Evolutionary conservation across 2,329 filamentous ascomycete genomes (phyloP).

Genomic region (Neofusicoccum parvum): DNA sequence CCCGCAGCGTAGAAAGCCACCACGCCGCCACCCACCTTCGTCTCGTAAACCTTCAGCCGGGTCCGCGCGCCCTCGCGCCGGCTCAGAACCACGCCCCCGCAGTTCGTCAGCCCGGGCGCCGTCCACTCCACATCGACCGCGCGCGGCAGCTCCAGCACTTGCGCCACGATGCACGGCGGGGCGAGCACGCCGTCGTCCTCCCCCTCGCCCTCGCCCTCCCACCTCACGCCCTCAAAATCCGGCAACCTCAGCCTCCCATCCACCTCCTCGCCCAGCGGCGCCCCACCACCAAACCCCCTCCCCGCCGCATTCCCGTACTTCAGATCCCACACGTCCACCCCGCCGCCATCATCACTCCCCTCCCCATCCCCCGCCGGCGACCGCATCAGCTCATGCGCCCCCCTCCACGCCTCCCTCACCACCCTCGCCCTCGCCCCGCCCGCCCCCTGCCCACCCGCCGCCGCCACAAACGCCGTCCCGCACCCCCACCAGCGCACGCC

Average conservation of each 20-base stretch:
- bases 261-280: conserved; percentile 25
- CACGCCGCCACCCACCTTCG: background rate
- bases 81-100: conserved; percentile 25
- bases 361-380: conserved; percentile 31
- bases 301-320: conserved; percentile 52
- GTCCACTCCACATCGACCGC: conserved; percentile 82
- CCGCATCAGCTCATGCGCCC: conserved; percentile 27
- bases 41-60: conserved; percentile 25
- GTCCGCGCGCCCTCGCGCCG: conserved; percentile 26
- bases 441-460: background rate
- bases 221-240: conserved; percentile 25
- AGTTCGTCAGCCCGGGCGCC: conserved; percentile 58
- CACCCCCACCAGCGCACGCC: conserved; percentile 74
- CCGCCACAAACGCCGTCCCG: conserved; percentile 72
- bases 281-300: conserved; percentile 36
- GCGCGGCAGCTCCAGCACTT: conserved; percentile 77
- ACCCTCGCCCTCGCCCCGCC: conserved; percentile 35
- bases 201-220: background rate
- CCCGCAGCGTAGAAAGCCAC: background rate
- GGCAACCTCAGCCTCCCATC: conserved; percentile 47
- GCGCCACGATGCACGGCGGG: conserved; percentile 73
- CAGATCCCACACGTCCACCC: conserved; percentile 67
- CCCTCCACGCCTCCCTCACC: conserved; percentile 50
- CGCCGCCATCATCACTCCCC: conserved; percentile 43
- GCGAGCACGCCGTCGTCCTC: conserved; percentile 27